Evolutionary conservation across 768 basidiomycete genomes (phyloP), one percentile per base, ranked within the genome.

Genomic region (Nidularia pulvinata): DNA sequence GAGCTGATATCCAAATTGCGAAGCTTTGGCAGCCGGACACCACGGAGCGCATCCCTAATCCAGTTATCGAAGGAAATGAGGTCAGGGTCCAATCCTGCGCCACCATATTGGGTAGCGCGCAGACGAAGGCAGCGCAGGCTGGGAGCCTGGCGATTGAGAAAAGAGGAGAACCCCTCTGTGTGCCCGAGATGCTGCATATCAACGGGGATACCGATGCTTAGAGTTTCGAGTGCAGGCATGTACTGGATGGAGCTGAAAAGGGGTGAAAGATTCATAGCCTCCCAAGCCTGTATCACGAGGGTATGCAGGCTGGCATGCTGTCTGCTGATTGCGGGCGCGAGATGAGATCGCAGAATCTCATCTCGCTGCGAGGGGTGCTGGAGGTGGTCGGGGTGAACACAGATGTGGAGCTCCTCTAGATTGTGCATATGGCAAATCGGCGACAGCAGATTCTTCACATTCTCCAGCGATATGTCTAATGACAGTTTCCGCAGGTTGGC

Each of bases 401-500:
- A 67, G 30, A 80, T 67, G 37, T 73, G 70, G 32, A 80, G 70
- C 54, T 78, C 75, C 53, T 77, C 69, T 13, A 78, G 64, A 10
- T 65, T 65, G 46, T 61, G 61, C 30, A 69, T 61, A 0, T 62
- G 59, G 44, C 60, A 68, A 5, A 66, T 57, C 1, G 74, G 68
- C 1, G 57, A 55, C 43, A 75, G 59, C 22, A 78, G 63, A n/a
- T 63, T 63, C 39, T 58, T 60, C 16, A 74, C 62, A 53, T 76
- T 77, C 59, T 77, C 72, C n/a, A 76, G 62, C 9, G 75, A 73
- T 9, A 78, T 66, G 57, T 78, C 74, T 14, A 78, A 67, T 13
- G 72, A 72, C 11, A 77, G 68, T 52, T 73, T 74, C 30, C 71
- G 72, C 10, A 78, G 67, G 30, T 66, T 69, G 19, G 63, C 57